Conservation (phyloP, 495 filamentous ascomycete species). For the Hypoxylon cercidicola region DNA sequence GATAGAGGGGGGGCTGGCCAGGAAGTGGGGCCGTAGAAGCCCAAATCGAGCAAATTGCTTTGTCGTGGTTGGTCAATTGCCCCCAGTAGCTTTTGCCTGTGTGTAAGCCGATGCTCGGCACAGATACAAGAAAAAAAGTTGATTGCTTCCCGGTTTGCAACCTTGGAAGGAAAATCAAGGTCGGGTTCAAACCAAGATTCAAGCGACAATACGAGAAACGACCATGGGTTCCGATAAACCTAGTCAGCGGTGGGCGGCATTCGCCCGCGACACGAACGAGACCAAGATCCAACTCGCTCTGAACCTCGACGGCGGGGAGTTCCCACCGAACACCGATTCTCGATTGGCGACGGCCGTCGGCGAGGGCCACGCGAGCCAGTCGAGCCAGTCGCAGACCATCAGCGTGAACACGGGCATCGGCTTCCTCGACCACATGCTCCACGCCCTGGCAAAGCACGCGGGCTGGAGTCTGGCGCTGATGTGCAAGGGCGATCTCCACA, state of each 20-base stretch:
- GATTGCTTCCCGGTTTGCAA: slow-evolving; percentile 1
- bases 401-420: slow-evolving; percentile 92
- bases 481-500: slow-evolving; percentile 89
- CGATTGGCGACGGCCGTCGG: slow-evolving; percentile 51
- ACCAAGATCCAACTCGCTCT: slow-evolving; percentile 94
- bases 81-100: slow-evolving; percentile 19
- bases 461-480: slow-evolving; percentile 88
- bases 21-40: slow-evolving; percentile 11
- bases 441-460: slow-evolving; percentile 93
- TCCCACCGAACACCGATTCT: slow-evolving; percentile 68
- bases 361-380: slow-evolving; percentile 80
- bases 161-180: slow-evolving; percentile 1
- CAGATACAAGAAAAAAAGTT: slow-evolving; percentile 16
- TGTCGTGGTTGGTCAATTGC: slow-evolving; percentile 36
- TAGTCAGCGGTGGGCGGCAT: slow-evolving; percentile 71
- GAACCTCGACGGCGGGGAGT: slow-evolving; percentile 87
- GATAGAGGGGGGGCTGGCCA: slow-evolving; percentile 27
- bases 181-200: neutral
- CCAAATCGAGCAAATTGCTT: slow-evolving; percentile 32
- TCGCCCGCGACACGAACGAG: slow-evolving; percentile 92
- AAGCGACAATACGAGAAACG: slow-evolving; percentile 6
- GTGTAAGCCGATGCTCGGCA: slow-evolving; percentile 35
- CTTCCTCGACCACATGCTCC: slow-evolving; percentile 99
- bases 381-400: slow-evolving; percentile 82
- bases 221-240: slow-evolving; percentile 51